These are phyloP conservation scores for Ilex aquifolium DNA, from an alignment of 257 asterid genomes.

Conservation along the genomic window DNA sequence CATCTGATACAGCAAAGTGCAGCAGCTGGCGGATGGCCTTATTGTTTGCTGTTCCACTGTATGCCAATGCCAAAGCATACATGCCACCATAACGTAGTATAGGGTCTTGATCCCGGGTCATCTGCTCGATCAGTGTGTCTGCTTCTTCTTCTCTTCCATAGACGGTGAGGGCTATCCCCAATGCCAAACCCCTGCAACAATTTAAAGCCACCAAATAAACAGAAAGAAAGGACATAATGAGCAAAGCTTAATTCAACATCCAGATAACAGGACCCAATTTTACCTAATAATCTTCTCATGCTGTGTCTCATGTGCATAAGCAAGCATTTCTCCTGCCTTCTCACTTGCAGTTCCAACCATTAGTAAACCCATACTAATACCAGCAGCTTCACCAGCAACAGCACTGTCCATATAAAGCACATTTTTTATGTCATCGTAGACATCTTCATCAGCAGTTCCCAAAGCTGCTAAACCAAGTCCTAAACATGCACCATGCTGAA, in stretches of 20 bases:
- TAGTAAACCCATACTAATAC: conserved; percentile 90
- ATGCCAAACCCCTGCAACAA: conserved; percentile 73
- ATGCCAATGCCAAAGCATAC: conserved; percentile 96
- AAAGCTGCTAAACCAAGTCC: conserved; percentile 97
- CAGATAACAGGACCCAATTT: conserved; percentile 11
- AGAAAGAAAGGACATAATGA: conserved; percentile 2
- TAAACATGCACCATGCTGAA: conserved; percentile 98
- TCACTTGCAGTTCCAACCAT: conserved; percentile 99
- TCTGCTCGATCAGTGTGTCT: conserved; percentile 83
- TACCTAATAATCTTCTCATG: conserved; percentile 95
- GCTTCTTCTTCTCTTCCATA: conserved; percentile 99
- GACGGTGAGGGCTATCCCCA: conserved; percentile 92
- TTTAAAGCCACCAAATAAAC: neutral
- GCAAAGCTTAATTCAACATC: neutral
- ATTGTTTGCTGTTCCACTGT: conserved; percentile 93
- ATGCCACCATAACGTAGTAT: conserved; percentile 95
- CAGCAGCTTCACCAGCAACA: conserved; percentile 99
- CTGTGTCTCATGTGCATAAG: conserved; percentile 96
- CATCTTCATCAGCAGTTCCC: conserved; percentile 90
- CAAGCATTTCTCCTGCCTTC: conserved; percentile 92
- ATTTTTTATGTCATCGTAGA: conserved; percentile 72
- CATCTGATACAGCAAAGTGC: conserved; percentile 98
- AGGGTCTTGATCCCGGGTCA: conserved; percentile 98
- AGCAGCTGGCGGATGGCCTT: conserved; percentile 91
- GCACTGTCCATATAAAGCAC: conserved; percentile 96